A percentile compares a stretch with the other conserved stretches of the same genome.
These are phyloP conservation scores for Oryza nivara DNA, from an alignment of 176 grass and related monocot genomes.

Conservation along the genomic window DNA sequence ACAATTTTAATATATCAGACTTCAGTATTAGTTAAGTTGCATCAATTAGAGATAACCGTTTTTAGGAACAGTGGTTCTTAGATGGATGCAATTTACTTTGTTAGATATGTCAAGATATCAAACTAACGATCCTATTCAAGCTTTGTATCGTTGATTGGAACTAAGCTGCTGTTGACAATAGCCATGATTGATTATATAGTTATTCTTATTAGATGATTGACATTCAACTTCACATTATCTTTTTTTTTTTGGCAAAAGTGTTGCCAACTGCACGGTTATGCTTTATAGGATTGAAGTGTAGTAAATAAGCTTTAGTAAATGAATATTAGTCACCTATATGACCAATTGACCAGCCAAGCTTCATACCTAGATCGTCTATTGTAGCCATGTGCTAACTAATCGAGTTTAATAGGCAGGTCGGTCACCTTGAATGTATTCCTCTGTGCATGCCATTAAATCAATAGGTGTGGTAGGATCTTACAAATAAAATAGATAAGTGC, in stretches of 20 bases:
- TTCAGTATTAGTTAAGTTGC: background rate
- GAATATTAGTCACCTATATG: background rate
- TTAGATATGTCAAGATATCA: background rate
- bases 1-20: background rate
- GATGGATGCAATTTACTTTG: background rate
- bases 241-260: background rate
- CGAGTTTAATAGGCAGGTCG: background rate
- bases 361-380: background rate
- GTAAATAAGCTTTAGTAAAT: background rate
- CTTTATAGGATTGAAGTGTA: background rate
- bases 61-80: background rate
- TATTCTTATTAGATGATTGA: background rate
- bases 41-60: background rate
- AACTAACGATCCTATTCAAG: background rate
- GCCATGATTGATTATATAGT: background rate
- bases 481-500: background rate
- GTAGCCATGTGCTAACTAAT: background rate
- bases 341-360: background rate
- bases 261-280: background rate
- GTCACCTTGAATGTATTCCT: background rate
- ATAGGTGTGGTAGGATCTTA: background rate
- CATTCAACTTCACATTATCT: background rate
- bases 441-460: background rate
- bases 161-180: background rate
- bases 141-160: conserved; percentile 16